These are phyloP conservation scores for Talaromyces verruculosus DNA, from an alignment of 2,329 filamentous ascomycete genomes.

Conservation along the genomic window DNA sequence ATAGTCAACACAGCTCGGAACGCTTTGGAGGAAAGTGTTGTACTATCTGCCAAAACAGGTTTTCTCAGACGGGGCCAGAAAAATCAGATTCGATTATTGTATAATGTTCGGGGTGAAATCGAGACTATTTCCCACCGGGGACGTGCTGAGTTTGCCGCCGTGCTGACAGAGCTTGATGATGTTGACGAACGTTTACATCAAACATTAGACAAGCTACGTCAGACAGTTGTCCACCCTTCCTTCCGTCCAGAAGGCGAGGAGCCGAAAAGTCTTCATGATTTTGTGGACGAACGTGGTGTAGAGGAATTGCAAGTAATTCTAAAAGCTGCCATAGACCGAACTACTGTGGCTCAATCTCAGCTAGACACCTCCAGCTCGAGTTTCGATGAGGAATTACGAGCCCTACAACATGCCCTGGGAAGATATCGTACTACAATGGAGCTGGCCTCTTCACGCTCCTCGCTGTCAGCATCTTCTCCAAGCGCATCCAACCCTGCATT, in stretches of 20 bases:
- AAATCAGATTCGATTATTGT: conserved; percentile 47
- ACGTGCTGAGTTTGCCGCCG: conserved; percentile 47
- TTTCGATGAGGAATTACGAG: conserved; percentile 72
- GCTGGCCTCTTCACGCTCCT: conserved; percentile 39
- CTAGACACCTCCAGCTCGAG: conserved; percentile 56
- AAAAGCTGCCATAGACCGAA: conserved; percentile 61
- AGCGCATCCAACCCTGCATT: conserved; percentile 36
- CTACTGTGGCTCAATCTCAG: conserved; percentile 60
- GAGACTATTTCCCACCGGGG: conserved; percentile 45
- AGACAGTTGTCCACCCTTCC: conserved; percentile 59
- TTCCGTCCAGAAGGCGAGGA: conserved; percentile 52
- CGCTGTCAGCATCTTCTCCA: conserved; percentile 35
- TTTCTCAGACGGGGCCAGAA: conserved; percentile 65
- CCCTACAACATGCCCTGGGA: conserved; percentile 60
- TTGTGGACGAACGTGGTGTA: conserved; percentile 64
- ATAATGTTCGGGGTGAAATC: conserved; percentile 45
- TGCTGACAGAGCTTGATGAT: conserved; percentile 58
- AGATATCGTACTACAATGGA: conserved; percentile 42
- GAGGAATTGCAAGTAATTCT: conserved; percentile 58
- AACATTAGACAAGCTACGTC: conserved; percentile 56
- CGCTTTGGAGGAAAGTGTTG: conserved; percentile 74
- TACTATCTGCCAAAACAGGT: conserved; percentile 67
- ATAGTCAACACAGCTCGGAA: conserved; percentile 74
- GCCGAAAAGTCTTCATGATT: conserved; percentile 63
- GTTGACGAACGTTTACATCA: conserved; percentile 58